Evolutionary conservation across 345 rosid species (phyloP).

Genomic region (Anacardium occidentale): DNA sequence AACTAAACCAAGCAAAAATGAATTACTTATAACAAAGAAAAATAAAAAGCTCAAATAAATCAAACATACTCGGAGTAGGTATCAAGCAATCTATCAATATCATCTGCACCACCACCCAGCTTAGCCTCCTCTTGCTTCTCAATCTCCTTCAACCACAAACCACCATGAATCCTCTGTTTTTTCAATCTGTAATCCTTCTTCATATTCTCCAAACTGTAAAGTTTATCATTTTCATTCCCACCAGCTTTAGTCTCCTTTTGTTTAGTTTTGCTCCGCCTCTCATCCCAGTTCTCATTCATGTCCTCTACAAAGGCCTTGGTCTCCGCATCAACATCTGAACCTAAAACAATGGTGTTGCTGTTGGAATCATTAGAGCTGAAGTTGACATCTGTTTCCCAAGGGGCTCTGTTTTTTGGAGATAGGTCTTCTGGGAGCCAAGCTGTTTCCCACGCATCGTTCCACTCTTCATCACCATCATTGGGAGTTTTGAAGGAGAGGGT

Average conservation of each 20-base stretch:
- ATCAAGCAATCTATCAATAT: conserved; percentile 82
- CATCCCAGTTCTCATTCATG: conserved; percentile 84
- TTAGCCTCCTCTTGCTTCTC: conserved; percentile 82
- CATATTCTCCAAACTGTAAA: conserved; percentile 79
- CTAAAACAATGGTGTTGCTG: conserved; percentile 13
- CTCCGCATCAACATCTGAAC: conserved; percentile 59
- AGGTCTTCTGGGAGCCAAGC: conserved; percentile 90
- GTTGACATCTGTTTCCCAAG: conserved; percentile 80
- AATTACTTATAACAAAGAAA: not conserved
- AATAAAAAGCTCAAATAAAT: conserved; percentile 3
- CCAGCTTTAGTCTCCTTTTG: conserved; percentile 27
- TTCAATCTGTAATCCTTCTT: conserved; percentile 88
- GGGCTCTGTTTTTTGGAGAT: conserved; percentile 51
- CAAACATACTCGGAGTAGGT: conserved; percentile 70
- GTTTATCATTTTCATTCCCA: conserved; percentile 24
- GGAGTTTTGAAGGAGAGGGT: conserved; percentile 37
- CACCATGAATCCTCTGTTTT: conserved; percentile 90
- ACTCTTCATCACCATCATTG: conserved; percentile 54
- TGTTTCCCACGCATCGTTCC: conserved; percentile 95
- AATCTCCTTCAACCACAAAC: conserved; percentile 87
- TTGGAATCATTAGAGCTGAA: conserved; percentile 37
- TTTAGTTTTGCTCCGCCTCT: conserved; percentile 48
- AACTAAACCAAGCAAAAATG: not conserved
- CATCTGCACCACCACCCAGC: conserved; percentile 57
- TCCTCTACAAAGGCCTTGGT: conserved; percentile 92